phyloP scores from a whole-genome alignment of 179 eudicot species.

The Beta corolliflora region DNA sequence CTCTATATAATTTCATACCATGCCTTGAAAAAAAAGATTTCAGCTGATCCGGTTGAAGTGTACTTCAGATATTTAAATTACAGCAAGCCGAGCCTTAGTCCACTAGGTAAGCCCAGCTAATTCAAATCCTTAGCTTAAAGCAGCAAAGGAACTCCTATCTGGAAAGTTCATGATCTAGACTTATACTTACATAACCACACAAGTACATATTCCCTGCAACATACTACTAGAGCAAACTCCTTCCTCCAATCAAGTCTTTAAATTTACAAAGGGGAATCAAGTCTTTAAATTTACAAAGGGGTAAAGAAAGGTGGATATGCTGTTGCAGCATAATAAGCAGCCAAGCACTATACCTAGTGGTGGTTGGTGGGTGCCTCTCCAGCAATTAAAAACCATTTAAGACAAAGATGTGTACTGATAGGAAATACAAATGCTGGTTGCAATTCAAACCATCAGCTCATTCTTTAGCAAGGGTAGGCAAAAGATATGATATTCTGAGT shows the following conservation, averaged over 20 bases:
- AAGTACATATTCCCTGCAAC: background rate
- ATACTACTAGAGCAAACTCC: conserved; percentile 1
- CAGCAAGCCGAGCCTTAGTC: background rate
- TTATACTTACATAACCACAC: background rate
- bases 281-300: background rate
- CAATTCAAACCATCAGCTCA: background rate
- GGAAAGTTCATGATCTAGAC: background rate
- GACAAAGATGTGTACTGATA: background rate
- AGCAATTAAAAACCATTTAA: background rate
- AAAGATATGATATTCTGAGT: background rate
- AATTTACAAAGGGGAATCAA: too few species aligned
- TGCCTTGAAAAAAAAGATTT: background rate
- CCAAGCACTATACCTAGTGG: background rate
- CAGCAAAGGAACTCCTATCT: background rate
- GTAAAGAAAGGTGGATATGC: background rate
- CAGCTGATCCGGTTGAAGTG: background rate
- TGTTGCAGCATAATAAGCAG: background rate
- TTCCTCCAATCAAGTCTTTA: background rate
- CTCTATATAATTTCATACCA: too few species aligned
- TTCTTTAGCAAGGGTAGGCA: background rate
- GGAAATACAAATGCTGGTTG: background rate
- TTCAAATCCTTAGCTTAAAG: background rate
- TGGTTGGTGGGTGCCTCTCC: too few species aligned
- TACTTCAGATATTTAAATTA: background rate
- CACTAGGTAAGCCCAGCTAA: background rate